These are phyloP conservation scores for Salix koriyanagi DNA, from an alignment of 345 rosid species.

Conservation along the genomic window DNA sequence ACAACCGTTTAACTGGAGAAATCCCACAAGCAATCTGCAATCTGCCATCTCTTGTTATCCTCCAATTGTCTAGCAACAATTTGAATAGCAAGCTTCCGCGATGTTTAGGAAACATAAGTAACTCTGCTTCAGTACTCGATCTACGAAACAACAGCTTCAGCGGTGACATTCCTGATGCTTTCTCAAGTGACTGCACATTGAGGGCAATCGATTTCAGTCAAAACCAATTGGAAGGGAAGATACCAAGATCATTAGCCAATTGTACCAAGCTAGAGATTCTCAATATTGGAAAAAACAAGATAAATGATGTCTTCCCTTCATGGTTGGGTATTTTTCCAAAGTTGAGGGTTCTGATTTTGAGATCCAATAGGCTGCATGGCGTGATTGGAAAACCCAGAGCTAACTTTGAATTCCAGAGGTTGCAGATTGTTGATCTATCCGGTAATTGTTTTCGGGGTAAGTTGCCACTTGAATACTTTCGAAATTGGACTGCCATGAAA, in stretches of 20 bases:
- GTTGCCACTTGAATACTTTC: not conserved
- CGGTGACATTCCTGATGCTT: no score
- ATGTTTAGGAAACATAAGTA: no score
- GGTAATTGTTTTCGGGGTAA: not conserved
- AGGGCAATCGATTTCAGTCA: no score
- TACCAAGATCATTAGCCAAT: no score
- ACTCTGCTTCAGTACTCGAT: no score
- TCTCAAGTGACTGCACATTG: no score
- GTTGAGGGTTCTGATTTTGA: not conserved
- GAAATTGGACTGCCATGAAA: not conserved
- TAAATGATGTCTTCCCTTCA: not conserved
- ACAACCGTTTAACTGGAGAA: constrained; percentile 15
- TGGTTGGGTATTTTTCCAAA: not conserved
- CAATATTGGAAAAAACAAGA: not conserved
- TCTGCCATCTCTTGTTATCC: no score
- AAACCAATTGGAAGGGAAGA: no score
- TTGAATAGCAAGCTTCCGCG: no score
- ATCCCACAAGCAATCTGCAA: no score
- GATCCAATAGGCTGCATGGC: not conserved
- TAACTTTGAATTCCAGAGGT: not conserved
- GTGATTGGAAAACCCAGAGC: not conserved
- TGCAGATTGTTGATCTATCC: not conserved
- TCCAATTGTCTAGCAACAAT: no score
- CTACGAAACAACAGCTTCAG: no score
- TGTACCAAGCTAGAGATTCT: constrained; percentile 6